Evolutionary conservation across 2,329 filamentous ascomycete species (phyloP), one percentile per base, ranked within the genome.

Genomic region (Xylariaceae sp.): DNA sequence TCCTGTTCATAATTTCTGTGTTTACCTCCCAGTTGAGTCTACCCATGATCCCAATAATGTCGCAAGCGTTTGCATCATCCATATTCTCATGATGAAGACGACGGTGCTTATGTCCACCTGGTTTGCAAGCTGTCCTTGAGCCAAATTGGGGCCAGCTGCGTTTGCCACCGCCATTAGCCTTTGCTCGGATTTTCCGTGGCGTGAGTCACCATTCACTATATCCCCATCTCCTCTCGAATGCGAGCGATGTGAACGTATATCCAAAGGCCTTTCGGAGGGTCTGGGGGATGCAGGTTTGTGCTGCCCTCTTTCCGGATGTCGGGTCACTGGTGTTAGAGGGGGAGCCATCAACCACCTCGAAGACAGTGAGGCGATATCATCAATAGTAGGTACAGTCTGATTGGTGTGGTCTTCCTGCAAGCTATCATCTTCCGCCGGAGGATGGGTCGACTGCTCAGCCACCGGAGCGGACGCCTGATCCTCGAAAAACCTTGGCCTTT

Each of bases 51-150:
- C 50, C 4, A 55, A n/a, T n/a, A 55, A 39, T 3, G 50, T 50
- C 41, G 53, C 53, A 15, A 56, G 14, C 19, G 51, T 50, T 35
- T 55, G 53, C 40, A 55, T 44, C 50, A 55, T 51, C 53, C 49
- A 57, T 36, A 55, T 44, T 42, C 53, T 51, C 42, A 53, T 48
- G 3, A 55, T 17, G 43, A 55, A 47, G 41, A 55, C 43, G 27
- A 55, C 50, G 19, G 53, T 55, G 14, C 47, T 42, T 12, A 55
- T 32, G 45, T 53, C 51, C 38, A 55, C 42, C 32, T 51, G 47
- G 19, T 45, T 50, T 30, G 43, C 40, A 14, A 48, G 15, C 17
- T 14, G 42, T n/a, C 39, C 45, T 31, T 47, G 45, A 2, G 32
- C 36, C 4, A 38, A 27, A 14, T 40, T 48, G 19, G 32, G 39